A percentile compares a stretch with the other conserved stretches of the same genome.
phyloP scores from a whole-genome alignment of 169 alveolate genomes.

The Eimeria sp. region DNA sequence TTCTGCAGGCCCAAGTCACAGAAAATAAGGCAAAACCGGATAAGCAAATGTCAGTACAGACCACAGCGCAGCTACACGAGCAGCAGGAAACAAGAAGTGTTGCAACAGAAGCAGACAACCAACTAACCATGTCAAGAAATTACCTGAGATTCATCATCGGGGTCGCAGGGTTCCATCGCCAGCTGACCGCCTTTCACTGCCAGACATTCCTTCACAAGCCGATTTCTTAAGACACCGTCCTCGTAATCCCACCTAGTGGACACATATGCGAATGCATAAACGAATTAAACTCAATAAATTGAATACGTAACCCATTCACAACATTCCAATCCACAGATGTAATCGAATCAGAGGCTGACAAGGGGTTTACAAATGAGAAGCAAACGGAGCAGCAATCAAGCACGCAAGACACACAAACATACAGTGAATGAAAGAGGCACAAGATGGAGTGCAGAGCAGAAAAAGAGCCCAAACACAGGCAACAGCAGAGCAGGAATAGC shows the following conservation, averaged over 20 bases:
- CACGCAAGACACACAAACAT: neutral
- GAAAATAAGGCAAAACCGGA: too few relatives aligned
- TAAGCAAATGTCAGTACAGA: too few relatives aligned
- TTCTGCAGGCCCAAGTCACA: neutral
- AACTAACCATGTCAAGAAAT: too few relatives aligned
- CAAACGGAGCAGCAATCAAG: too few relatives aligned
- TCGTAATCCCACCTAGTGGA: slow-evolving; percentile 45
- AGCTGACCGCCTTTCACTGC: neutral
- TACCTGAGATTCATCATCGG: neutral
- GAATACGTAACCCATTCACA: neutral
- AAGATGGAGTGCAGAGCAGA: neutral
- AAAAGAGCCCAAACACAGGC: neutral
- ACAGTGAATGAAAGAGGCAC: neutral
- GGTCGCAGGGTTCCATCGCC: neutral
- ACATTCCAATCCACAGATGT: neutral
- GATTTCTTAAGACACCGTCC: slow-evolving; percentile 5
- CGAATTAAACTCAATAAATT: neutral
- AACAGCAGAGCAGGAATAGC: neutral
- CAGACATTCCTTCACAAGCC: slow-evolving; percentile 18
- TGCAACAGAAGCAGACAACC: neutral
- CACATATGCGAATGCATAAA: too few relatives aligned
- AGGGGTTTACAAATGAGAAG: too few relatives aligned
- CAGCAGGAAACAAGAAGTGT: neutral
- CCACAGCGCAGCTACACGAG: too few relatives aligned
- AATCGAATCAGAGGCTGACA: neutral